Evolutionary conservation across 208 protist genomes (phyloP), one percentile per base, ranked within the genome.

Genomic region (Leishmania martiniquensis): DNA sequence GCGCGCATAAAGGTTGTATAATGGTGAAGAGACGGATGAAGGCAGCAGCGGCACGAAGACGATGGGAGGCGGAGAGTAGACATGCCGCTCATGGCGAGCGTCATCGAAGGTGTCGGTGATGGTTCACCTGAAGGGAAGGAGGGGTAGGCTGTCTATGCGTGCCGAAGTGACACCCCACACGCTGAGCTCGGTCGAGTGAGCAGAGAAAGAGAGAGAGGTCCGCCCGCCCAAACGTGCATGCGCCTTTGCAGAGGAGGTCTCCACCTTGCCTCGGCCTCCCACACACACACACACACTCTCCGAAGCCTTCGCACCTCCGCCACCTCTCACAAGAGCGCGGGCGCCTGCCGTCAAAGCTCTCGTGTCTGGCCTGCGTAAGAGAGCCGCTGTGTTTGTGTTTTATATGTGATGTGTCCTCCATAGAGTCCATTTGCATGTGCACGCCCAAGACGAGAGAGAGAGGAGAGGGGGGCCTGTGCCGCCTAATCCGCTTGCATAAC

Each of bases 401-500:
- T n/a, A n/a, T n/a, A n/a, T n/a, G n/a, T n/a, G n/a, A n/a, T n/a
- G n/a, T n/a, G n/a, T n/a, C n/a, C n/a, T n/a, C n/a, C n/a, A n/a
- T n/a, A n/a, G n/a, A n/a, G n/a, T n/a, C n/a, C n/a, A n/a, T n/a
- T n/a, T n/a, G n/a, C n/a, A n/a, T n/a, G n/a, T n/a, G n/a, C n/a
- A n/a, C n/a, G n/a, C n/a, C n/a, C n/a, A n/a, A n/a, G n/a, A n/a
- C n/a, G n/a, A n/a, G n/a, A n/a, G n/a, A n/a, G n/a, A n/a, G n/a
- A 20, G 20, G 52, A 37, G 42, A 29, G 44, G 42, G 29, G 29
- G 6, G 39, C 29, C 29, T 44, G 47, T n/a, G 29, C 68, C 17
- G 1, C 13, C 34, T 75, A 80, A 15, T 72, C 34, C 12, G 59
- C 70, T 15, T 75, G 39, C 62, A 84, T 62, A 4, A 57, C 51